Conservation (phyloP, 2,329 filamentous ascomycete species). For the Trichothecium roseum region DNA sequence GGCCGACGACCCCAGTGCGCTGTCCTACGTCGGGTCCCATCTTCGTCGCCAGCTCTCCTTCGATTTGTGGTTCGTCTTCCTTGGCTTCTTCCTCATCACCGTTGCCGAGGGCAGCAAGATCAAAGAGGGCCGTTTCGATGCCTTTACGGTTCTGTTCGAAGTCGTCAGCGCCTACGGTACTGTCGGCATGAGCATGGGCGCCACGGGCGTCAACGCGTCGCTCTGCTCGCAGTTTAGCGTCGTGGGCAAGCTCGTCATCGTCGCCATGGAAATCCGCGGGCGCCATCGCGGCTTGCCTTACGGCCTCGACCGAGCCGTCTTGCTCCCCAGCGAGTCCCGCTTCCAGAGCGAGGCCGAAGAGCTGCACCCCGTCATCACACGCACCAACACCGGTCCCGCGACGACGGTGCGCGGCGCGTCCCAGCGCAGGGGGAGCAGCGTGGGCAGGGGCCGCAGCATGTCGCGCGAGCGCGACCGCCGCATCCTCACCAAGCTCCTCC, state of each 20-base stretch:
- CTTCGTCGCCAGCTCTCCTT: slow-evolving; percentile 89
- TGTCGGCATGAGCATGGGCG: slow-evolving; percentile 83
- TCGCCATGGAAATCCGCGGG: slow-evolving; percentile 60
- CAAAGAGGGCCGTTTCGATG: slow-evolving; percentile 49
- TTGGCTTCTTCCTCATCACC: slow-evolving; percentile 85
- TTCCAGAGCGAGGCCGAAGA: slow-evolving; percentile 42
- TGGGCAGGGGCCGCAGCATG: slow-evolving; percentile 23
- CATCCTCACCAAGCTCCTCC: slow-evolving; percentile 23
- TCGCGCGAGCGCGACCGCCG: slow-evolving; percentile 23
- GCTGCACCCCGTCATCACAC: slow-evolving; percentile 26
- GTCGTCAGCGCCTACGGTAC: slow-evolving; percentile 89
- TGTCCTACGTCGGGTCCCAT: slow-evolving; percentile 85
- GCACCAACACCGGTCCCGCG: slow-evolving; percentile 21
- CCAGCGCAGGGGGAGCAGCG: slow-evolving; percentile 16
- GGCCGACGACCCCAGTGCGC: slow-evolving; percentile 31
- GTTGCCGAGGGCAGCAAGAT: slow-evolving; percentile 75
- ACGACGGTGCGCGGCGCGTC: slow-evolving; percentile 7
- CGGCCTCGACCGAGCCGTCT: slow-evolving; percentile 51
- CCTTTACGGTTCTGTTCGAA: slow-evolving; percentile 70
- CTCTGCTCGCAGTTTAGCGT: slow-evolving; percentile 74
- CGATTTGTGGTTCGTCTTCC: slow-evolving; percentile 93
- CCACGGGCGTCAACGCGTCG: slow-evolving; percentile 62
- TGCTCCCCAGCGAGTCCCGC: slow-evolving; percentile 46
- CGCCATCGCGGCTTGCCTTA: slow-evolving; percentile 60
- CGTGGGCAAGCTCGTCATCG: slow-evolving; percentile 59